phyloP scores from a whole-genome alignment of 371 early-diverging fungal genomes.

The Circinella minor region DNA sequence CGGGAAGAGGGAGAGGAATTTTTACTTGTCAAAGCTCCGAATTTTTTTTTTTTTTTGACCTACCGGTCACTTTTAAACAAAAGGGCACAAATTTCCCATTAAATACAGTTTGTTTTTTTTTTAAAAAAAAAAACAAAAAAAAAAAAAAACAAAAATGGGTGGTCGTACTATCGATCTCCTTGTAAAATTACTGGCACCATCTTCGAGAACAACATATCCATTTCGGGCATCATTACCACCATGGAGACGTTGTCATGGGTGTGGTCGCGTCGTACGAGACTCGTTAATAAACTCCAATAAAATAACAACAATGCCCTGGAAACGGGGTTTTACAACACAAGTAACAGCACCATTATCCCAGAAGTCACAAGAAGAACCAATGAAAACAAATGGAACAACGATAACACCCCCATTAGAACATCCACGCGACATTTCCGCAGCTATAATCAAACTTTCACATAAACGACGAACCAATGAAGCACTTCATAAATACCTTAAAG shows the following conservation, averaged over 20 bases:
- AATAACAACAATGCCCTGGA: background rate
- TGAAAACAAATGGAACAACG: background rate
- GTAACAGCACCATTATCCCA: background rate
- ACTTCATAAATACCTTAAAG: conserved; percentile 10
- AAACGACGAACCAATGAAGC: conserved; percentile 12
- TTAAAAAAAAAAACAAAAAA: too few species aligned
- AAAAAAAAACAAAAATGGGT: background rate
- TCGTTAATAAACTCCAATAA: too few species aligned
- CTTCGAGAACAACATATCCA: background rate
- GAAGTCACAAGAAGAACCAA: background rate
- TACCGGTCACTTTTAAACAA: too few species aligned
- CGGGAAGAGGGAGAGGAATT: too few species aligned
- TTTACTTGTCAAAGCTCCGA: too few species aligned
- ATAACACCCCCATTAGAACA: background rate
- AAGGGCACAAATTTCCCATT: too few species aligned
- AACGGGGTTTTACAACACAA: background rate
- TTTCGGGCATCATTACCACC: background rate
- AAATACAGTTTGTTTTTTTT: background rate
- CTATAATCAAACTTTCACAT: background rate
- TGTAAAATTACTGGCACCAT: background rate
- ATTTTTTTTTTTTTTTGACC: too few species aligned
- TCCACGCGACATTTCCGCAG: conserved; percentile 3
- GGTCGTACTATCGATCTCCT: conserved; percentile 13
- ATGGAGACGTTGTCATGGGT: background rate
- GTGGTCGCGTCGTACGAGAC: background rate